These are phyloP conservation scores for Myxozyma neotropica DNA, from an alignment of 805 yeast genomes.

Conservation along the genomic window DNA sequence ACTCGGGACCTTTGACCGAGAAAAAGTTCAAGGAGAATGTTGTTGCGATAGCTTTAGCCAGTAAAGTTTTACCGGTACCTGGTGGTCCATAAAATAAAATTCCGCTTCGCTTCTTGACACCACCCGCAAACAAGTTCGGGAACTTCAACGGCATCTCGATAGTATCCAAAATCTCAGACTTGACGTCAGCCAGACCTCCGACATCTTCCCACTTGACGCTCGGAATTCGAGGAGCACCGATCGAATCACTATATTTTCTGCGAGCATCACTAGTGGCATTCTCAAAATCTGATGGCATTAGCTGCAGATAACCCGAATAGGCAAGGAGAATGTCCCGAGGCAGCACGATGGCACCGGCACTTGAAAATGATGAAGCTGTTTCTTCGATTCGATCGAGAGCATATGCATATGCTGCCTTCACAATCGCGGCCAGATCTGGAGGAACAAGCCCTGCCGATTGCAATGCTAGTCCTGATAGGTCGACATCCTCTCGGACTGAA, in stretches of 20 bases:
- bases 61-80: conserved; percentile 93
- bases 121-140: conserved; percentile 85
- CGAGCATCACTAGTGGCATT: conserved; percentile 78
- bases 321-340: conserved; percentile 47
- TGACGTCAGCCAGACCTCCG: conserved; percentile 89
- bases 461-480: conserved; percentile 60
- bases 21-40: conserved; percentile 92
- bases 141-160: conserved; percentile 93
- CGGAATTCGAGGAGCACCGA: conserved; percentile 96
- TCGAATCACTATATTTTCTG: conserved; percentile 85
- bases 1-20: conserved; percentile 96
- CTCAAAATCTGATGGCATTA: conserved; percentile 65
- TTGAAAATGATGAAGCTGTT: conserved; percentile 16
- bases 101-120: conserved; percentile 94
- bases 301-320: conserved; percentile 57
- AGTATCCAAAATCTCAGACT: conserved; percentile 90
- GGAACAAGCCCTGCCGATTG: conserved; percentile 95
- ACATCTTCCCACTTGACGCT: conserved; percentile 96
- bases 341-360: conserved; percentile 8
- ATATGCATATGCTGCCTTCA: conserved; percentile 60
- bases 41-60: conserved; percentile 97
- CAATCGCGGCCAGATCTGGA: conserved; percentile 71
- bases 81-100: conserved; percentile 97
- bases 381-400: conserved; percentile 56
- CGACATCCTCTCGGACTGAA: conserved; percentile 53